A percentile compares a stretch with the other conserved stretches of the same genome.
Conservation (phyloP, 495 filamentous ascomycete species). For the Lindgomyces ingoldianus region DNA sequence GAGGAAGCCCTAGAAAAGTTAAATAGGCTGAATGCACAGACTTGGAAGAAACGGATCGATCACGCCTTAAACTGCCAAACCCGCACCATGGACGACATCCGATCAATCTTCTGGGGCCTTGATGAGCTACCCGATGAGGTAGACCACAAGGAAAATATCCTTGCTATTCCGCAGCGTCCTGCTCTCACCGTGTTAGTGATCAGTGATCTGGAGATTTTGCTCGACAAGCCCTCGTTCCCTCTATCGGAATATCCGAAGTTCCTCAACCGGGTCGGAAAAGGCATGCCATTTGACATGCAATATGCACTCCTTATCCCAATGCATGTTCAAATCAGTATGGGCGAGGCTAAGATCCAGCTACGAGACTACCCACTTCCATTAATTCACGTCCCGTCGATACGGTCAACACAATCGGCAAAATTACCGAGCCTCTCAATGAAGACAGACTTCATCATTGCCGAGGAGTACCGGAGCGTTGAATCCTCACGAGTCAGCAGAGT, state of each 20-base stretch:
- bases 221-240: slow-evolving; percentile 94
- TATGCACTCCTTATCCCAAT: slow-evolving; percentile 88
- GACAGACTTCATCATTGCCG: slow-evolving; percentile 94
- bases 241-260: slow-evolving; percentile 77
- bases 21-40: slow-evolving; percentile 77
- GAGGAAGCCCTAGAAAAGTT: slow-evolving; percentile 74
- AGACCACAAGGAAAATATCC: slow-evolving; percentile 79
- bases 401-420: slow-evolving; percentile 74
- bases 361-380: slow-evolving; percentile 93
- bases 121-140: slow-evolving; percentile 80
- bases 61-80: slow-evolving; percentile 67
- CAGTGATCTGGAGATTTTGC: slow-evolving; percentile 77
- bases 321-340: slow-evolving; percentile 86
- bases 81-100: slow-evolving; percentile 73
- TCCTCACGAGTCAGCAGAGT: slow-evolving; percentile 79
- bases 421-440: slow-evolving; percentile 79
- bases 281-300: slow-evolving; percentile 86
- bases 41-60: slow-evolving; percentile 92
- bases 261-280: slow-evolving; percentile 86
- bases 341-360: slow-evolving; percentile 79
- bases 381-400: slow-evolving; percentile 82
- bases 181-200: slow-evolving; percentile 77
- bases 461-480: slow-evolving; percentile 79
- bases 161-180: slow-evolving; percentile 84
- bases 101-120: slow-evolving; percentile 76